Evolutionary conservation across 768 basidiomycete species (phyloP).

Genomic region (Lyophyllum semitale): DNA sequence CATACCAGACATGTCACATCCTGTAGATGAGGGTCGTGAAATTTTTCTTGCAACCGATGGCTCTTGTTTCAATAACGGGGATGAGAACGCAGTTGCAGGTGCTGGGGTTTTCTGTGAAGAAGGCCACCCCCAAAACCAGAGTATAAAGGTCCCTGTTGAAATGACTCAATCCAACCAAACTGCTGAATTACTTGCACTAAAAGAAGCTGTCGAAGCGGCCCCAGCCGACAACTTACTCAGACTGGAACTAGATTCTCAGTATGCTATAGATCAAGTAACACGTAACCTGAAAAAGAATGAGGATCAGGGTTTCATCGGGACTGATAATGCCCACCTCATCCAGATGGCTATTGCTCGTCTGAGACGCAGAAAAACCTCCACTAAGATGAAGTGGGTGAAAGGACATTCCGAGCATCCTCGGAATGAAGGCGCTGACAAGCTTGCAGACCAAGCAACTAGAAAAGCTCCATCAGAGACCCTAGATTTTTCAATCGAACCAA

Average conservation of each 20-base stretch:
- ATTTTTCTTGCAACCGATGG: neutral
- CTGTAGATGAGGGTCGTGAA: neutral
- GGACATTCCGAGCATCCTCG: no score
- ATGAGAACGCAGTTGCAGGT: neutral
- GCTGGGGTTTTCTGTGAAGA: constrained; percentile 3
- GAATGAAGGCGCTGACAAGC: neutral
- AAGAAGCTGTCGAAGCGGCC: neutral
- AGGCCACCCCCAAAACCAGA: neutral
- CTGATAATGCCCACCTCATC: neutral
- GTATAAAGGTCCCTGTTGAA: neutral
- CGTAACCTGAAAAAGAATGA: neutral
- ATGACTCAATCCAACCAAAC: neutral
- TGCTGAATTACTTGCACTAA: neutral
- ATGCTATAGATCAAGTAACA: neutral
- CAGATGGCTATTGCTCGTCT: neutral
- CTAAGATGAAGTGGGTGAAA: neutral
- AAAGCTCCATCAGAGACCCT: no score
- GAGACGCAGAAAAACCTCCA: neutral
- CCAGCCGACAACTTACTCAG: neutral
- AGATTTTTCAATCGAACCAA: no score
- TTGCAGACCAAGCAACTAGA: no score
- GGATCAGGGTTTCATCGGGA: neutral
- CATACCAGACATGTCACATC: neutral
- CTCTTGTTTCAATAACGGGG: neutral
- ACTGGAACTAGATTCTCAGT: neutral